Evolutionary conservation across 768 basidiomycete species (phyloP), one percentile per base, ranked within the genome.

Genomic region (Tricholoma bakamatsutake): DNA sequence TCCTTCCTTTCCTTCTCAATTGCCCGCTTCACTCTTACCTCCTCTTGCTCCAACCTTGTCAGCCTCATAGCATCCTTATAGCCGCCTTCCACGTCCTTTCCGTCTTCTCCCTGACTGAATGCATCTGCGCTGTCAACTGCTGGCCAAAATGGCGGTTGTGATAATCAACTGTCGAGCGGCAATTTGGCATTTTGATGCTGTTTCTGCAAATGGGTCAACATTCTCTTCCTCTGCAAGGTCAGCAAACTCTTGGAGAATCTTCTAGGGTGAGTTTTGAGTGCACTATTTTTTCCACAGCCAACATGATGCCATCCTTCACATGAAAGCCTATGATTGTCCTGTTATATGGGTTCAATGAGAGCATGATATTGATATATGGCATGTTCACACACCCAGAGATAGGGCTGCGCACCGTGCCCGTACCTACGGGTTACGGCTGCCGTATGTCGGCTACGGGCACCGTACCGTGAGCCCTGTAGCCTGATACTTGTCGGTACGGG

Each of bases 61-160:
- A 67, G 98, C 96, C 93, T 80, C 97, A 98, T 99, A 11, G 93
- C 90, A 67, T 98, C 96, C 67, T 91, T 94, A 70, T 98, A 99
- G 4, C 90, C 90, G 45, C 93, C 92, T 66, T 93, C 91, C 1
- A 81, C 79, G 34, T 84, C 82, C 82, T 76, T 76, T 0, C 85
- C 87, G 52, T 88, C 89, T 57, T 83, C 82, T 3, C 65, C 77
- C 39, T 84, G 79, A 57, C 80, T 74, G 63, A 92, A 93, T 0
- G 84, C 90, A 72, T 92, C 90, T 8, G 80, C 82, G 52, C 90
- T 88, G 42, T 89, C 88, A 58, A 87, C 82, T 27, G 87, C 88
- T 56, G 85, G 64, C 82, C 83, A 69, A 98, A 98, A 39, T 94
- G 83, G 57, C 94, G 83, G 65, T 88, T 85, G 69, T 98, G 96